Evolutionary conservation across 1,284 basidiomycete species (phyloP).

Genomic region (Trichosporon inkin): DNA sequence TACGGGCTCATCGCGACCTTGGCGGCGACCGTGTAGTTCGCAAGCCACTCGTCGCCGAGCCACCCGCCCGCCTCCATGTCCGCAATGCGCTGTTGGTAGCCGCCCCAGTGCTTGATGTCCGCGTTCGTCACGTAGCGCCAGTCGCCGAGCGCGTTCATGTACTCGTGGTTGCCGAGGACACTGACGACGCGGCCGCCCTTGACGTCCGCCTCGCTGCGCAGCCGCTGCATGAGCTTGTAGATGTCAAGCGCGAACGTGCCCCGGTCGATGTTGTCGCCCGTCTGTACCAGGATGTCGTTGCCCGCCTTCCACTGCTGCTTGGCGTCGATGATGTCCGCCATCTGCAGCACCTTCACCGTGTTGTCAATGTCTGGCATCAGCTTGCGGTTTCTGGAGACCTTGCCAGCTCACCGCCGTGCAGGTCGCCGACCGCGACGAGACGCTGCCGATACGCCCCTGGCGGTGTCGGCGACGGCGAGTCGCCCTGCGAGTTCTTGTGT

Average conservation of each 20-base stretch:
- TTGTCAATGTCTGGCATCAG: constrained; percentile 57
- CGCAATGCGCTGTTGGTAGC: constrained; percentile 63
- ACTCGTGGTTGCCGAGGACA: constrained; percentile 65
- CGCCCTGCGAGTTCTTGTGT: not conserved
- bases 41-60: constrained; percentile 76
- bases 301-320: constrained; percentile 72
- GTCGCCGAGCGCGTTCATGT: constrained; percentile 82
- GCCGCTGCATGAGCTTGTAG: constrained; percentile 71
- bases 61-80: constrained; percentile 65
- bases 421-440: constrained; percentile 69
- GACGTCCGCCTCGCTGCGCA: constrained; percentile 67
- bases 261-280: constrained; percentile 88
- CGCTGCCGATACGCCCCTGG: constrained; percentile 33
- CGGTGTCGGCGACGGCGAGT: not conserved
- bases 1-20: constrained; percentile 70
- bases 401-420: constrained; percentile 66
- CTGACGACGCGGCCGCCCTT: constrained; percentile 69
- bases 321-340: constrained; percentile 65
- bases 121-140: constrained; percentile 82
- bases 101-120: constrained; percentile 75
- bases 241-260: constrained; percentile 81
- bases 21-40: constrained; percentile 77
- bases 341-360: constrained; percentile 67
- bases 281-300: constrained; percentile 80
- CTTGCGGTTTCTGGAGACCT: not conserved